Evolutionary conservation across 179 eudicot species (phyloP), one percentile per base, ranked within the genome.

Genomic region (Patellifolia procumbens): DNA sequence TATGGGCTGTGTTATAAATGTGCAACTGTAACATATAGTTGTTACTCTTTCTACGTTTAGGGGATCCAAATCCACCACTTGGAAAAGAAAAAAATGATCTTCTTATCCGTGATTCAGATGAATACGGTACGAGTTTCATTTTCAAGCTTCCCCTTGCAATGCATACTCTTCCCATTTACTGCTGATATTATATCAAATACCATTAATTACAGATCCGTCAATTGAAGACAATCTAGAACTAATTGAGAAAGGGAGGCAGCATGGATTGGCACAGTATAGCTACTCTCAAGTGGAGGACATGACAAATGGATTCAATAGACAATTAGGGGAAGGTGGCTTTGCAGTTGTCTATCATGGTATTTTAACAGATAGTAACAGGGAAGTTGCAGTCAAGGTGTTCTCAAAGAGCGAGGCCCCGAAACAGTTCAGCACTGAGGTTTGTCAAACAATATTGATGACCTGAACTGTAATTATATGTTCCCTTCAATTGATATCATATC

Each of bases 1-100:
- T 28, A 28, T 7, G 28, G 10, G 17, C 5, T 42, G 8, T 12
- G 10, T 22, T 39, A 3, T 19, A 3, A 20, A 22, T 35, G 32
- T 65, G 31, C 46, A 9, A 20, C 4, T 37, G 49, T 65, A 65
- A 13, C 9, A 45, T 43, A 19, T 31, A 26, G 11, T 24, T 12
- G 32, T 26, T 24, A 20, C 52, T 94, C 96, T 84, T 94, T 96
- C 43, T 49, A 60, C 94, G 96, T 78, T 86, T 90, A 42, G 97
- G 92, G 56, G 97, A 94, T 43, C 92, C 97, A 80, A 34, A 9
- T 31, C 73, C 42, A 48, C 28, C 58, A 29, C 59, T 43, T 48
- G 73, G n/a, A 69, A 69, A 20, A 69, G 28, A 20, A 8, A 12
- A 20, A 48, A 32, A 69, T 2, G 7, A 69, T 17, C 15, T 2